A percentile compares a stretch with the other conserved stretches of the same genome.
Evolutionary conservation across 2,329 filamentous ascomycete genomes (phyloP).

Genomic region (Aspergillus hiratsukae): DNA sequence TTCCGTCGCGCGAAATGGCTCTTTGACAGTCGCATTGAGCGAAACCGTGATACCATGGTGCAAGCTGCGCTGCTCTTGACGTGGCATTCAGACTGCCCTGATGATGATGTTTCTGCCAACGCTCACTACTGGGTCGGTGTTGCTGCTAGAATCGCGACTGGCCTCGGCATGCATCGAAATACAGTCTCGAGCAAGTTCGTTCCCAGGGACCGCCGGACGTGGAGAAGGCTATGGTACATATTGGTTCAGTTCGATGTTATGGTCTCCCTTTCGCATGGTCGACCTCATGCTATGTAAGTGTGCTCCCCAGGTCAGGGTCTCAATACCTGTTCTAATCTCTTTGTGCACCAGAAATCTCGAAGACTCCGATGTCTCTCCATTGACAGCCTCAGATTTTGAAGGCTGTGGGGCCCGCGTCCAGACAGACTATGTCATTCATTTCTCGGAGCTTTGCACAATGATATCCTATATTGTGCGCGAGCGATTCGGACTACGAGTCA

Average conservation of each 20-base stretch:
- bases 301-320: neutral
- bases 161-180: slow-evolving; percentile 52
- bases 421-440: slow-evolving; percentile 45
- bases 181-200: slow-evolving; percentile 39
- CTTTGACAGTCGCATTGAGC: slow-evolving; percentile 51
- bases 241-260: slow-evolving; percentile 43
- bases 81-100: slow-evolving; percentile 51
- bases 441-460: slow-evolving; percentile 49
- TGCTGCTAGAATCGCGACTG: slow-evolving; percentile 49
- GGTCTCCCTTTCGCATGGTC: slow-evolving; percentile 45
- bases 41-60: slow-evolving; percentile 51
- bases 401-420: slow-evolving; percentile 44
- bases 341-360: slow-evolving; percentile 39
- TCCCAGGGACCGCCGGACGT: slow-evolving; percentile 40
- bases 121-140: slow-evolving; percentile 52
- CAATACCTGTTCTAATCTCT: neutral
- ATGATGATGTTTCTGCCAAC: slow-evolving; percentile 53
- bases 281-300: slow-evolving; percentile 48
- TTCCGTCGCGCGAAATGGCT: slow-evolving; percentile 52
- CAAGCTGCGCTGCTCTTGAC: slow-evolving; percentile 53
- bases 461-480: slow-evolving; percentile 44
- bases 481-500: slow-evolving; percentile 39
- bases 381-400: slow-evolving; percentile 45
- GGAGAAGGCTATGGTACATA: slow-evolving; percentile 43
- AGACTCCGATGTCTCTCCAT: slow-evolving; percentile 47